Base-by-base conservation (phyloP, 768 basidiomycete species). In the Paxillus involutus region DNA sequence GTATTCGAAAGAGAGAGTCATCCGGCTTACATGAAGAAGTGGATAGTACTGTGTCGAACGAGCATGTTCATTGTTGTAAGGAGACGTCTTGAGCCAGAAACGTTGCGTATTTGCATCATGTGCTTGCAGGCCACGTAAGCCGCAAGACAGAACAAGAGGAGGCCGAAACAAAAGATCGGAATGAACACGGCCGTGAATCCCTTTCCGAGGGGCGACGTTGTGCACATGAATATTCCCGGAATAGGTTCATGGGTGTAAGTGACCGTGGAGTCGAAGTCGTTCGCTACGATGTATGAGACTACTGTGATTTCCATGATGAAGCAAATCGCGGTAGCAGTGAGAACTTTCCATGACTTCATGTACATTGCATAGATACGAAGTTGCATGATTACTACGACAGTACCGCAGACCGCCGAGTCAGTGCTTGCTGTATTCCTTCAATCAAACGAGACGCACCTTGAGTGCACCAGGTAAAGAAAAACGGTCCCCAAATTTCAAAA, bases 311-410 rank as follows among this genome's bases (percentile, higher is more conserved):
- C 43, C n/a, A 52, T 26, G 8, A 26, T 8, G 39, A 55, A 55
- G 50, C 11, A 41, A 3, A 37, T 11, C 33, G 19, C 49, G 4
- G 53, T 54, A 29, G 40, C 29, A 16, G 21, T 17, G 7, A 53
- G 35, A 41, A 55, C 19, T 14, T 46, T 55, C 33, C 44, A 44
- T 5, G 54, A 55, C 36, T 55, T 52, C 35, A 51, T 41, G 17
- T 55, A 55, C 54, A 55, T 41, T 14, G 54, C 54, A 32, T 44
- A 55, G 24, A 55, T 53, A 2, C 54, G 54, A 10, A 55, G 51
- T 44, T 54, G 50, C 53, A 55, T 55, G 17, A 53, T 53, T 14
- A 6, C 51, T 53, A 45, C n/a, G 14, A 47, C 30, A 21, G 21
- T 33, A 52, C 17, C 6, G 16, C 16, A 7, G 16, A 17, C 39